Conservation (phyloP, 306 rosid species). For the peach (Prunus persica) region Prunus_persica_NCBIv2 NC_034012.1:8528001-8528500, state of each 20-base stretch:
- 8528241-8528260: too few species aligned
- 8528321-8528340: background rate
- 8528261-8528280: background rate
- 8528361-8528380: background rate
- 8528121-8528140: too few species aligned
- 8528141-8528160: too few species aligned
- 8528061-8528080: accelerated
- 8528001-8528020: too few species aligned
- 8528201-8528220: accelerated
- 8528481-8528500: too few species aligned
- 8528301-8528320: background rate
- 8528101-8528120: too few species aligned
- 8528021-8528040: too few species aligned
- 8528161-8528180: too few species aligned
- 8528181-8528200: too few species aligned
- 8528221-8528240: too few species aligned
- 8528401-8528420: background rate
- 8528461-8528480: background rate
- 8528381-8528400: background rate
- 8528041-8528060: too few species aligned
- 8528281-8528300: background rate
- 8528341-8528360: background rate
- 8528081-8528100: too few species aligned
- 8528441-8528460: background rate
- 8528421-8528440: background rate